Conservation (phyloP, 768 basidiomycete species). For the Suillus paluster region DNA sequence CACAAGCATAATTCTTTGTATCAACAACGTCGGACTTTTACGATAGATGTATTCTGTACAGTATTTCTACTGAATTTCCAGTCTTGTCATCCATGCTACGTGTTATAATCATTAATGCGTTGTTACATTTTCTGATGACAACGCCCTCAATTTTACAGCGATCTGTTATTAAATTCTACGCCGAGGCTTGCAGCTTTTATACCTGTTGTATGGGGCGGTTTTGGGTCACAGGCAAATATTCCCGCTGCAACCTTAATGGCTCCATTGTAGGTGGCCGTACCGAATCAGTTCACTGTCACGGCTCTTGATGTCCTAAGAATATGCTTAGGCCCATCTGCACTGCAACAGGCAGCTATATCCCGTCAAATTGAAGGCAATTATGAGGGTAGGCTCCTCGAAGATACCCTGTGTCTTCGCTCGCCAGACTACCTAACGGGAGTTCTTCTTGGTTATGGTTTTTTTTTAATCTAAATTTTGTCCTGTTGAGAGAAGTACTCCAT, state of each 20-base stretch:
- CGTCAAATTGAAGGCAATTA: background rate
- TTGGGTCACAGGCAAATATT: no score
- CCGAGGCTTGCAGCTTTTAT: no score
- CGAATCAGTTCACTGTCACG: background rate
- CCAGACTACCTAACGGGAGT: background rate
- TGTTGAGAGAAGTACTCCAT: no score
- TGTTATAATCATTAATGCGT: background rate
- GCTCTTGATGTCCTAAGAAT: background rate
- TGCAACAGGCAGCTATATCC: background rate
- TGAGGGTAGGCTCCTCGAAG: background rate
- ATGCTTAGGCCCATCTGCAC: no score
- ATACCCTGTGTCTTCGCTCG: background rate
- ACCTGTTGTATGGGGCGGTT: background rate
- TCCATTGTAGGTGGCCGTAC: background rate
- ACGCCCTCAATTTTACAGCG: background rate
- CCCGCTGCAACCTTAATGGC: no score
- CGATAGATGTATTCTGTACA: background rate
- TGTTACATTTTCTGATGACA: background rate
- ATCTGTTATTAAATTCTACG: no score
- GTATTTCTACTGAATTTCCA: background rate
- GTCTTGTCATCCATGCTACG: background rate
- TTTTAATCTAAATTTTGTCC: background rate
- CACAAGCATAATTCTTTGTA: conserved; percentile 6
- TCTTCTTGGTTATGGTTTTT: no score
- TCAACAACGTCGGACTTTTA: background rate